phyloP scores from a whole-genome alignment of 148 eudicot genomes.

The Rheum nobile region DNA sequence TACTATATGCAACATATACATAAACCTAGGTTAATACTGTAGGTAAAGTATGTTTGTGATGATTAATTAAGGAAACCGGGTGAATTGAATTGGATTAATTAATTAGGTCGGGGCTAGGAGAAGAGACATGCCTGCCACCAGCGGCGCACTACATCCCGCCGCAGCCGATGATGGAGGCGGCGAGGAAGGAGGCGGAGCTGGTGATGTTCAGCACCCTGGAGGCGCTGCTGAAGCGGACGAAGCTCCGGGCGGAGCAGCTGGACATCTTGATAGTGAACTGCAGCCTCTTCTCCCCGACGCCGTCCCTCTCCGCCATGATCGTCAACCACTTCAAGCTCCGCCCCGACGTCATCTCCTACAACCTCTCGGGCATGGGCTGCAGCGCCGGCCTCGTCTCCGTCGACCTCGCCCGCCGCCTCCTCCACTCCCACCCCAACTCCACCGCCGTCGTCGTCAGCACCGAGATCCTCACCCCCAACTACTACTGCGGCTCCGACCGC shows the following conservation, averaged over 20 bases:
- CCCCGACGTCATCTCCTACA: constrained; percentile 25
- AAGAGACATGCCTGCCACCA: constrained; percentile 29
- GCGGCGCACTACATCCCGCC: constrained; percentile 32
- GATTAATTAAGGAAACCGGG: background rate
- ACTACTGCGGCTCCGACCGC: constrained; percentile 30
- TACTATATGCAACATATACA: no score
- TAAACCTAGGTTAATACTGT: no score
- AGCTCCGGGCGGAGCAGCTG: constrained; percentile 19
- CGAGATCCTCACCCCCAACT: constrained; percentile 33
- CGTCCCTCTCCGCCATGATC: constrained; percentile 34
- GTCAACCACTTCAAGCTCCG: constrained; percentile 27
- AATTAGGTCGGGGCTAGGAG: constrained; percentile 31
- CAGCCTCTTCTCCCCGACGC: constrained; percentile 35
- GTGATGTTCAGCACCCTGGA: constrained; percentile 27
- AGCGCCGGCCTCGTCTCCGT: constrained; percentile 34
- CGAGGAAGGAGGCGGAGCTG: constrained; percentile 23
- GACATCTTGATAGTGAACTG: constrained; percentile 34
- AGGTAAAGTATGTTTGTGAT: no score
- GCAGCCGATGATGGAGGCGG: constrained; percentile 16
- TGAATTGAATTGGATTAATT: background rate
- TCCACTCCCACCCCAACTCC: constrained; percentile 10
- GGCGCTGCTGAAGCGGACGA: constrained; percentile 16
- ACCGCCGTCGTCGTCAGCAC: constrained; percentile 38
- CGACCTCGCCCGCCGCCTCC: constrained; percentile 21
- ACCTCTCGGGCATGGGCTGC: constrained; percentile 50